Evolutionary conservation across 192 early-diverging fungal species (phyloP), one percentile per base, ranked within the genome.

Genomic region (Helicostylum pulchrum): DNA sequence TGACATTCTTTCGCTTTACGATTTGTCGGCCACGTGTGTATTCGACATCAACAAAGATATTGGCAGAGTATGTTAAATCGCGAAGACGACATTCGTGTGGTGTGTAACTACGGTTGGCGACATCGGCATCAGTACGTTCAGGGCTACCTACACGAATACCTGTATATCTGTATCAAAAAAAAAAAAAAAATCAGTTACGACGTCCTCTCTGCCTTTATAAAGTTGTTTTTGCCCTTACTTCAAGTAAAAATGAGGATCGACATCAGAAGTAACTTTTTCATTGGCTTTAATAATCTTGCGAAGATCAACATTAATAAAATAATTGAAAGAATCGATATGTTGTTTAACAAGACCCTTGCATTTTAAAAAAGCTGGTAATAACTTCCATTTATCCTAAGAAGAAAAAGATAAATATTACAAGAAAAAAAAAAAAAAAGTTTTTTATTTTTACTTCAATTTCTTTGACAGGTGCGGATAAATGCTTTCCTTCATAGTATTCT

Each of bases 291-390:
- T 85, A 62, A 99, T 99, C 67, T 95, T 90, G 74, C 94, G 88
- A 60, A 99, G 77, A 55, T 95, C 97, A 5, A 90, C 90, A 65
- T 98, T 88, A 62, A 99, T 83, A 81, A 98, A 99, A 74, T 96
- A 97, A 80, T 99, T 96, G 79, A 96, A 99, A 7, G 97, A 99
- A 76, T 99, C 97, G 64, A 98, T 87, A 74, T 99, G 97, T 74
- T 99, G 97, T 76, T 98, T 98, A 55, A 99, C 90, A 19, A 99
- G 85, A 62, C 97, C 97, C 66, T 96, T 96, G 31, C 95, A 92
- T 71, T 94, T 93, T 34, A 99, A 77, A 74, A 97, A 99, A 0
- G 97, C 95, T 4, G 97, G 97, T 17, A 99, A 80, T 43, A 99
- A 80, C 72, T 94, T 85, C 97, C 97, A 99, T 72, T 99, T 99